Evolutionary conservation across 176 grass and related monocot species (phyloP).

Genomic region (Oryza australiensis): DNA sequence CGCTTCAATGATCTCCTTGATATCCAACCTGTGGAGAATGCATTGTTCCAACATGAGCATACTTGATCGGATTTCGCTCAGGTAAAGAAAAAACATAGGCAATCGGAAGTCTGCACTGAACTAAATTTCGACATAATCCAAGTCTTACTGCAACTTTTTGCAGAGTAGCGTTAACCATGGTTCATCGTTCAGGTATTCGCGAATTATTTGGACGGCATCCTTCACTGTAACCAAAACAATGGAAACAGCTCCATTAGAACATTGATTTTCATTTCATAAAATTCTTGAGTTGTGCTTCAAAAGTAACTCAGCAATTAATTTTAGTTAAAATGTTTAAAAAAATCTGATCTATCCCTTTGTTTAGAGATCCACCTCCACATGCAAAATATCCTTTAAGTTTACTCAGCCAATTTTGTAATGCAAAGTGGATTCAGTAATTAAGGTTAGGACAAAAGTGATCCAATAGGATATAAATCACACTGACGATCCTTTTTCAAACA

Average conservation of each 20-base stretch:
- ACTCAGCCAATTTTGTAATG: neutral
- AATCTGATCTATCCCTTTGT: neutral
- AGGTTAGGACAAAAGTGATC: neutral
- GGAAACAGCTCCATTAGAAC: neutral
- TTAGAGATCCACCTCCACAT: neutral
- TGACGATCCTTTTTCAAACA: too few relatives aligned
- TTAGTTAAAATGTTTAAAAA: neutral
- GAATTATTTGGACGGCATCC: conserved; percentile 70
- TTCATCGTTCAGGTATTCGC: conserved; percentile 83
- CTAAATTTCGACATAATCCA: conserved; percentile 2
- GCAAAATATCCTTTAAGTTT: neutral
- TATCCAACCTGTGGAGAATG: conserved; percentile 58
- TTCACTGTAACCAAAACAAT: conserved; percentile 56
- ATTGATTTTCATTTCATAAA: conserved; percentile 10
- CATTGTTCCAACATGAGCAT: neutral
- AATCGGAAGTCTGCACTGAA: conserved; percentile 3
- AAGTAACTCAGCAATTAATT: neutral
- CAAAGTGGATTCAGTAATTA: neutral
- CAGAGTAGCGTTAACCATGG: conserved; percentile 75
- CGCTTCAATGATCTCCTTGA: conserved; percentile 44
- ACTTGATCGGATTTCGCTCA: neutral
- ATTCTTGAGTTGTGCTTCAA: neutral
- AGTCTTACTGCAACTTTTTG: conserved; percentile 69
- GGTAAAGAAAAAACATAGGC: too few relatives aligned
- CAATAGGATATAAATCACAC: neutral